These are phyloP conservation scores for Corylus heterophylla DNA, from an alignment of 306 rosid genomes.

Conservation along the genomic window DNA sequence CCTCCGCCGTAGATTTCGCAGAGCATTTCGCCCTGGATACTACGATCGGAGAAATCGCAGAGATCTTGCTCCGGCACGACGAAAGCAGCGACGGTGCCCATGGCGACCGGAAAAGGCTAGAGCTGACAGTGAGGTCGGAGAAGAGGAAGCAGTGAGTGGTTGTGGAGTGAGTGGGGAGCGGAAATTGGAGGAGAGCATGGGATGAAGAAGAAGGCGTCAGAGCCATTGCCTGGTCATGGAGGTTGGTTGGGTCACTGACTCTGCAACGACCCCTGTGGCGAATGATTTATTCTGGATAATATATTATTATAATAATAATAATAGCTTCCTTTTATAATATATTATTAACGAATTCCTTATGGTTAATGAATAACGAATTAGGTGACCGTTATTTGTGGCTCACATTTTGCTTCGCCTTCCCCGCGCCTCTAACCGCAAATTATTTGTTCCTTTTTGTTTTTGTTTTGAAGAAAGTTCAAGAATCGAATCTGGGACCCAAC, in stretches of 20 bases:
- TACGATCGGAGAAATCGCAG: conserved; percentile 25
- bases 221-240: conserved; percentile 67
- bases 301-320: neutral
- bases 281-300: conserved; percentile 21
- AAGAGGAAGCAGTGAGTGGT: conserved; percentile 41
- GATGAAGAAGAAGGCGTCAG: conserved; percentile 18
- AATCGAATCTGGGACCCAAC: too few species aligned
- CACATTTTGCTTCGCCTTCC: too few species aligned
- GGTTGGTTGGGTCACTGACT: conserved; percentile 21
- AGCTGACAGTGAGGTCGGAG: conserved; percentile 35
- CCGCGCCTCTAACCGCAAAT: too few species aligned
- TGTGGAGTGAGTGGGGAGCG: conserved; percentile 40
- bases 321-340: too few species aligned
- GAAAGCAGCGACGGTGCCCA: conserved; percentile 28
- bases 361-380: too few species aligned
- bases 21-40: conserved; percentile 44
- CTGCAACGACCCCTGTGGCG: conserved; percentile 28
- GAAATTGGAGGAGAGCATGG: conserved; percentile 39
- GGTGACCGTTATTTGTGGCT: too few species aligned
- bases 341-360: too few species aligned
- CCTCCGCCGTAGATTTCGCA: conserved; percentile 68
- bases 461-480: too few species aligned
- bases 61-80: conserved; percentile 31
- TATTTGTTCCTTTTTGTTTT: too few species aligned
- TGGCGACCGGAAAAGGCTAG: conserved; percentile 32